Evolutionary conservation across 1,139 yeast genomes (phyloP).

Genomic region (Diutina rugosa): DNA sequence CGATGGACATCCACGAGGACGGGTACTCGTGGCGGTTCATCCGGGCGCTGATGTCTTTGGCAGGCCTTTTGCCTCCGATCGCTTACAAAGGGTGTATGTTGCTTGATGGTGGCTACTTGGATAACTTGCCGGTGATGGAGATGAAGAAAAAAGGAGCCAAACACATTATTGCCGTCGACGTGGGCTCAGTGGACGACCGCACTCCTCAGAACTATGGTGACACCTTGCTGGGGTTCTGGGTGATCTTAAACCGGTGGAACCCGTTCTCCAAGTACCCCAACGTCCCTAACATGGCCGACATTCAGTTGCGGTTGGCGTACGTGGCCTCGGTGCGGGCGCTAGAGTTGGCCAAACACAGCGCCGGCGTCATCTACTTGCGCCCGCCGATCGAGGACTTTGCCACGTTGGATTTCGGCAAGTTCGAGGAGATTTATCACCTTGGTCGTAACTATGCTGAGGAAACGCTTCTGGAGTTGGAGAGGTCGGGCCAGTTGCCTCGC

Average conservation of each 20-base stretch:
- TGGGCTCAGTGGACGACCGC: slow-evolving; percentile 87
- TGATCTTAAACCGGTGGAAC: slow-evolving; percentile 74
- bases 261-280: slow-evolving; percentile 81
- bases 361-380: slow-evolving; percentile 80
- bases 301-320: slow-evolving; percentile 85
- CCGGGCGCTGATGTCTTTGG: slow-evolving; percentile 93
- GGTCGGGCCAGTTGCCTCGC: slow-evolving; percentile 41
- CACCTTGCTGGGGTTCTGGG: slow-evolving; percentile 88
- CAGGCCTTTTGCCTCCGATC: slow-evolving; percentile 86
- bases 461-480: slow-evolving; percentile 40
- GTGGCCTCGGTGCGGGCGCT: slow-evolving; percentile 92
- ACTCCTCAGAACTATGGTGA: slow-evolving; percentile 91
- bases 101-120: slow-evolving; percentile 92
- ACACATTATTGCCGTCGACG: slow-evolving; percentile 89
- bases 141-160: slow-evolving; percentile 86
- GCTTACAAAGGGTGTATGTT: slow-evolving; percentile 86
- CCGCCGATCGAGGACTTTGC: slow-evolving; percentile 93
- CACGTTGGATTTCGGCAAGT: slow-evolving; percentile 83
- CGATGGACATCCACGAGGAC: slow-evolving; percentile 85
- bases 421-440: slow-evolving; percentile 76
- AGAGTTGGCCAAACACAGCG: slow-evolving; percentile 72
- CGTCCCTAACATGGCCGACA: slow-evolving; percentile 90
- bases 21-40: slow-evolving; percentile 96
- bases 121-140: slow-evolving; percentile 82
- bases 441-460: slow-evolving; percentile 67